Evolutionary conservation across 2,329 filamentous ascomycete species (phyloP).

Genomic region (Ophiostoma piceae): DNA sequence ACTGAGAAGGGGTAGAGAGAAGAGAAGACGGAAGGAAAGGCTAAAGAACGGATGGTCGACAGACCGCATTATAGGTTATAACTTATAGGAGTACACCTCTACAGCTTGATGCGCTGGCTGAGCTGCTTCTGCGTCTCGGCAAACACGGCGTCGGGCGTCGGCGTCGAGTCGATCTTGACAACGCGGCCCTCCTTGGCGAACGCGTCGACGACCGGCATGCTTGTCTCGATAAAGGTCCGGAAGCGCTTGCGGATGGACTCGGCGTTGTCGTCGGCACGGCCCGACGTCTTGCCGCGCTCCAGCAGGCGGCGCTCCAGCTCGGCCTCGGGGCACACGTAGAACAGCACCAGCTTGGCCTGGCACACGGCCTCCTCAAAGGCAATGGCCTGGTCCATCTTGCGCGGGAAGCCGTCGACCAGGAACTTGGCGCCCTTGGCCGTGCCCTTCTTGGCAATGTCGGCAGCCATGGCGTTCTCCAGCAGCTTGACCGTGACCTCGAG

Average conservation of each 20-base stretch:
- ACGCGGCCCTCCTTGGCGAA: conserved; percentile 73
- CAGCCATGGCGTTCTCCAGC: conserved; percentile 87
- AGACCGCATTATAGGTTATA: too few species aligned
- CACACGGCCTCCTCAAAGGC: conserved; percentile 91
- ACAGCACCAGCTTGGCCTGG: conserved; percentile 77
- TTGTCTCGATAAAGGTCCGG: conserved; percentile 87
- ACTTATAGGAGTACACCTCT: too few species aligned
- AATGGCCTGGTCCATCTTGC: conserved; percentile 93
- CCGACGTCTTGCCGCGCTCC: conserved; percentile 87
- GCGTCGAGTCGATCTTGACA: conserved; percentile 70
- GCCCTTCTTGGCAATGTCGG: conserved; percentile 44
- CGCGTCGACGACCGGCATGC: conserved; percentile 92
- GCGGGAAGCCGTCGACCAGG: conserved; percentile 76
- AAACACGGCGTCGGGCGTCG: conserved; percentile 58
- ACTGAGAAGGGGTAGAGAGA: neutral
- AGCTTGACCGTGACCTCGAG: conserved; percentile 96
- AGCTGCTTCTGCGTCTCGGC: conserved; percentile 49
- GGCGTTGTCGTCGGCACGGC: conserved; percentile 85
- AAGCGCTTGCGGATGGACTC: conserved; percentile 97
- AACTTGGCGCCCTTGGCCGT: conserved; percentile 54
- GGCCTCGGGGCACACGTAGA: conserved; percentile 87
- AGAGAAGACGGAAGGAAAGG: neutral
- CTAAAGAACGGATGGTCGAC: neutral
- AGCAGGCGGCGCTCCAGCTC: conserved; percentile 81
- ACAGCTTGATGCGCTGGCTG: conserved; percentile 46